Evolutionary conservation across 2,329 filamentous ascomycete genomes (phyloP).

Genomic region (Elsinoe fawcettii): DNA sequence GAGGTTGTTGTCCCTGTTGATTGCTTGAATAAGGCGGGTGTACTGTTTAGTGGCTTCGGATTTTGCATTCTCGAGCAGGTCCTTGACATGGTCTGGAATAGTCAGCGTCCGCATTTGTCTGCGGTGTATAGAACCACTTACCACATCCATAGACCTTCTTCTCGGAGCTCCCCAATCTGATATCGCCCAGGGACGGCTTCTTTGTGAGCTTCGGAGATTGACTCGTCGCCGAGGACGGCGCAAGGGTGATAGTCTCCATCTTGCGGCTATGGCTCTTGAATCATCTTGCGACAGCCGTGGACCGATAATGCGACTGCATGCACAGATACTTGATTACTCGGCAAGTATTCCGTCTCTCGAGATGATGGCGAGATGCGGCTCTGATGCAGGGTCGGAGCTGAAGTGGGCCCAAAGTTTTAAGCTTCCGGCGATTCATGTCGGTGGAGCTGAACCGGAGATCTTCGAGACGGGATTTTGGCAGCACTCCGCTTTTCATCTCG

Average conservation of each 20-base stretch:
- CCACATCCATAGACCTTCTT: conserved; percentile 33
- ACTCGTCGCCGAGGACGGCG: conserved; percentile 33
- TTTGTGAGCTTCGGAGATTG: conserved; percentile 37
- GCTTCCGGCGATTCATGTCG: not conserved
- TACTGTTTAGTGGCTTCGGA: conserved; percentile 65
- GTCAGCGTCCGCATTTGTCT: conserved; percentile 15
- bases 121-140: conserved; percentile 23
- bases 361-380: not conserved
- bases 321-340: not conserved
- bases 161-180: conserved; percentile 13
- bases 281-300: not conserved
- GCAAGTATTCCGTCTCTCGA: not conserved
- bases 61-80: conserved; percentile 58
- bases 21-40: conserved; percentile 60
- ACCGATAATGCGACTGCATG: not conserved
- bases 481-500: not conserved
- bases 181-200: conserved; percentile 24
- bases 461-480: not conserved
- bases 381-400: not conserved
- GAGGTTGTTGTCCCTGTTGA: conserved; percentile 61
- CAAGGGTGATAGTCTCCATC: conserved; percentile 35
- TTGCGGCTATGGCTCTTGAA: not conserved
- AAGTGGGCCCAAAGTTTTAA: not conserved
- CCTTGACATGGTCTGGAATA: conserved; percentile 61
- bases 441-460: not conserved